A percentile compares a stretch with the other conserved stretches of the same genome.
Conservation (phyloP, 768 basidiomycete genomes). For the Neoboletus magnificus region DNA sequence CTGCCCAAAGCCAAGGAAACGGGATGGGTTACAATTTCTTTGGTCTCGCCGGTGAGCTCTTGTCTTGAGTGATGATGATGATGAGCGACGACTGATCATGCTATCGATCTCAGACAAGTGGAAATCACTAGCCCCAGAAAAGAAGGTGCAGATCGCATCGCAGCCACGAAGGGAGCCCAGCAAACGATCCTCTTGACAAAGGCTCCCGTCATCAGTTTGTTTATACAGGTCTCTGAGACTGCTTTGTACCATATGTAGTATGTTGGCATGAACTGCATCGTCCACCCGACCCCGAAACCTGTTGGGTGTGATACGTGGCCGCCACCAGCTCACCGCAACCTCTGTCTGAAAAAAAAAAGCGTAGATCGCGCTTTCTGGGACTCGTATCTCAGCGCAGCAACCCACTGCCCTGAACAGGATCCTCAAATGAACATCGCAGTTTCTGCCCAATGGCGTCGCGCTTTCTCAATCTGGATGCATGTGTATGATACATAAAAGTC, state of each 20-base stretch:
- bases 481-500: no score
- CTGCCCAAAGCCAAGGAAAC: conserved; percentile 7
- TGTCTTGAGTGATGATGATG: not conserved
- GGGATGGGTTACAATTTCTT: conserved; percentile 17
- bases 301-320: not conserved
- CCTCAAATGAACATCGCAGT: not conserved
- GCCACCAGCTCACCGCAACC: not conserved
- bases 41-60: conserved; percentile 21
- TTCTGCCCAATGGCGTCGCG: not conserved
- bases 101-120: conserved; percentile 19
- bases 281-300: not conserved
- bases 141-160: conserved; percentile 18
- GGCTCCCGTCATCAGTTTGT: not conserved
- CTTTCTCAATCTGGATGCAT: no score
- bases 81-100: not conserved
- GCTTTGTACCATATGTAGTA: conserved; percentile 5
- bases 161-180: conserved; percentile 3
- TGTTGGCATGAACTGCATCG: not conserved
- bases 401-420: not conserved
- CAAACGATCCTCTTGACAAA: not conserved
- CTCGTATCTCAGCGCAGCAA: no score
- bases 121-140: conserved; percentile 19
- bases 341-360: not conserved
- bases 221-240: not conserved
- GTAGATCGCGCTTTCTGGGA: not conserved